A percentile compares a stretch with the other conserved stretches of the same genome.
Evolutionary conservation across 2,329 filamentous ascomycete genomes (phyloP).

Genomic region (Stromatinia cepivora): DNA sequence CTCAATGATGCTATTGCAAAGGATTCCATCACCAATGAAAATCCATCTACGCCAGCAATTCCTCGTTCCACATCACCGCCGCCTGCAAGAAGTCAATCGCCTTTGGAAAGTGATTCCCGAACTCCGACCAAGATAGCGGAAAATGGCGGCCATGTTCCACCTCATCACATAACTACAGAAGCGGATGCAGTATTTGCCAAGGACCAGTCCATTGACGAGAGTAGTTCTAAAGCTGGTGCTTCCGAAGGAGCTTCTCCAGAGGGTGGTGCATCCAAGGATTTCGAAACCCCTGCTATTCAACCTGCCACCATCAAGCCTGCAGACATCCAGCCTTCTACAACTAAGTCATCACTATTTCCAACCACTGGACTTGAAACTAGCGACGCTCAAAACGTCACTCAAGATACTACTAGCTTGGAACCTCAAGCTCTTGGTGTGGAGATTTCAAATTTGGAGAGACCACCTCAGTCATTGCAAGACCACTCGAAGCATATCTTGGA

Average conservation of each 20-base stretch:
- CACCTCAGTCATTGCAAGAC: neutral
- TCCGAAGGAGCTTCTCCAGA: neutral
- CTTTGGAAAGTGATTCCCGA: neutral
- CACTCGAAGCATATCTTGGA: neutral
- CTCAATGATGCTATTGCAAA: neutral
- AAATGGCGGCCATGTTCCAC: neutral
- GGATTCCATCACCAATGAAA: neutral
- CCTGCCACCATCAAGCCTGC: neutral
- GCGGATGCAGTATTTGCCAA: neutral
- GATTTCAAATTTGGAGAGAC: neutral
- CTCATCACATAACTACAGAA: neutral
- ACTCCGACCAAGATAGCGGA: neutral
- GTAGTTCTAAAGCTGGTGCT: neutral
- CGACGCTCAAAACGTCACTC: neutral
- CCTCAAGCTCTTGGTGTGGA: neutral
- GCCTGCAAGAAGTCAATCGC: neutral
- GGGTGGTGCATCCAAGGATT: neutral
- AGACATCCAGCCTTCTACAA: neutral
- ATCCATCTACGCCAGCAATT: neutral
- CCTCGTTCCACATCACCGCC: neutral
- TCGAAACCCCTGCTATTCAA: neutral
- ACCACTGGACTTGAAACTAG: neutral
- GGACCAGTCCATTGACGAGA: neutral
- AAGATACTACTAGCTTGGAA: neutral
- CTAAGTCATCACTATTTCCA: neutral